Percentiles rank a stretch among this genome's conserved stretches.
Evolutionary conservation across 805 yeast species (phyloP).

Genomic region (Dipodascopsis uninucleata): DNA sequence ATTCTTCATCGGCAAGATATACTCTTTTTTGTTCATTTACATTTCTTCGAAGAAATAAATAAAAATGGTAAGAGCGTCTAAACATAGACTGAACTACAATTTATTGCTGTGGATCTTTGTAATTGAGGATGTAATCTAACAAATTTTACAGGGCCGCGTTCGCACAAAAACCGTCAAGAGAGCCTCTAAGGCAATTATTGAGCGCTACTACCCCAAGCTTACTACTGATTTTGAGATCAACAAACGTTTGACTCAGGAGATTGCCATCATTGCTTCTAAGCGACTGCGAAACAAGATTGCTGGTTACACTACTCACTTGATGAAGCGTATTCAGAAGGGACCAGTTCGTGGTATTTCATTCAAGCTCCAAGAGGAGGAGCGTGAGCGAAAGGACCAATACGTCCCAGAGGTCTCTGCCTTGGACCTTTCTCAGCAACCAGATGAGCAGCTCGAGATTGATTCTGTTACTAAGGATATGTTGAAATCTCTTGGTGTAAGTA

Average conservation of each 20-base stretch:
- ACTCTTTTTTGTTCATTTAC: too few relatives aligned
- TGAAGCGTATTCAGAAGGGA: slow-evolving; percentile 99
- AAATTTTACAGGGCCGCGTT: slow-evolving; percentile 87
- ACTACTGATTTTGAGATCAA: slow-evolving; percentile 99
- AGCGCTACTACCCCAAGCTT: slow-evolving; percentile 99
- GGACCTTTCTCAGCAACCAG: slow-evolving; percentile 85
- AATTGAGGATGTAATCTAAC: too few relatives aligned
- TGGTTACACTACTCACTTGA: slow-evolving; percentile 99
- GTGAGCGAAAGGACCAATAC: slow-evolving; percentile 99
- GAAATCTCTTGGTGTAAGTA: slow-evolving; percentile 90
- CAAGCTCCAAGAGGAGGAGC: slow-evolving; percentile 99
- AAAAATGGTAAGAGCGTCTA: too few relatives aligned
- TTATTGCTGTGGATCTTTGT: too few relatives aligned
- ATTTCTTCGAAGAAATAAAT: too few relatives aligned
- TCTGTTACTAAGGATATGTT: slow-evolving; percentile 94
- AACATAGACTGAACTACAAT: too few relatives aligned
- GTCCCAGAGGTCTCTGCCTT: slow-evolving; percentile 99
- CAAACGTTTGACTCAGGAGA: slow-evolving; percentile 98
- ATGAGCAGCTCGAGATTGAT: slow-evolving; percentile 95
- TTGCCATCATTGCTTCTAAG: slow-evolving; percentile 98
- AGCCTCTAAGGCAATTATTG: slow-evolving; percentile 99
- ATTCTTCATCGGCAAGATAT: too few relatives aligned
- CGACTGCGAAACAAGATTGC: slow-evolving; percentile 99
- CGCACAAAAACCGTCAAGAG: slow-evolving; percentile 99
- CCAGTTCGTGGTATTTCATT: slow-evolving; percentile 99